Conservation (phyloP, 345 rosid genomes). For the Eucalyptus regnans region DNA sequence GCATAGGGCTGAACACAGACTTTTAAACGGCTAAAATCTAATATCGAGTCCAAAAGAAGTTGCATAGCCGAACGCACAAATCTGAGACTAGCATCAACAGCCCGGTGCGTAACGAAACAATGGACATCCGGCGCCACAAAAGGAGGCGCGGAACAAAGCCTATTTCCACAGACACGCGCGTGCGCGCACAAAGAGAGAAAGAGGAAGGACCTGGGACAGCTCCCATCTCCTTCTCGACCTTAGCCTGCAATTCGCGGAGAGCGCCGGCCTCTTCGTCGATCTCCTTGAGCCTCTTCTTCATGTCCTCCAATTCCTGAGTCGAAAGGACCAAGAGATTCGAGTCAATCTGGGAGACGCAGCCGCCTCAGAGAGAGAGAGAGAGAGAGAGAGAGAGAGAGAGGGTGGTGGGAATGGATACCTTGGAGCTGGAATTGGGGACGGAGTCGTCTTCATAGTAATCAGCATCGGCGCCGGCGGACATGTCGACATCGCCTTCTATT, state of each 20-base stretch:
- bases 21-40: neutral
- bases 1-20: neutral
- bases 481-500: constrained; percentile 1
- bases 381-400: neutral
- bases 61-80: neutral
- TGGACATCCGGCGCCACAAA: neutral
- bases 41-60: neutral
- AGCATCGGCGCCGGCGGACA: neutral
- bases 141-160: neutral
- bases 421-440: constrained; percentile 52
- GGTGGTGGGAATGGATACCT: constrained; percentile 13
- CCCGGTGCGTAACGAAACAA: neutral
- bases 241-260: constrained; percentile 98
- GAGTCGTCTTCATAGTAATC: constrained; percentile 23
- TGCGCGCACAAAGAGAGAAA: neutral
- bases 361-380: neutral
- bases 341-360: neutral
- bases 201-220: constrained; percentile 61
- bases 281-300: constrained; percentile 93
- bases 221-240: constrained; percentile 99
- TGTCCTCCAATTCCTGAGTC: constrained; percentile 84
- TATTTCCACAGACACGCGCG: neutral
- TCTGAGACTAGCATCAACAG: neutral
- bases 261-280: constrained; percentile 98
- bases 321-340: neutral